Conservation (phyloP, 2,329 filamentous ascomycete species). For the Neocatenulostroma microsporum region DNA sequence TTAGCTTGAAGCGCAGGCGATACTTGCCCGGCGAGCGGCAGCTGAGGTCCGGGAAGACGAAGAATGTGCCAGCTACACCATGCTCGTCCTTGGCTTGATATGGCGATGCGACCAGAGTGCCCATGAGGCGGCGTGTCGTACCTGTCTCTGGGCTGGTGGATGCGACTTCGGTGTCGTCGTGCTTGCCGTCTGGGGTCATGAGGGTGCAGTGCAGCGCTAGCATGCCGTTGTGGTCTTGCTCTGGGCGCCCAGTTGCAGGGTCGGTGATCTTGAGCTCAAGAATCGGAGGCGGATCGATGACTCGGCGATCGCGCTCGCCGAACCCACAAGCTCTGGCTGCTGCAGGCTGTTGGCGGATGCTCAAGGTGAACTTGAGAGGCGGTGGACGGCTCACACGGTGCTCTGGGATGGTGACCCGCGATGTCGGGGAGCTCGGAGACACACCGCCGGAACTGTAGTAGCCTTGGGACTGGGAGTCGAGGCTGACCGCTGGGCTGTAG, state of each 20-base stretch:
- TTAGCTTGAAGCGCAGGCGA: conserved; percentile 63
- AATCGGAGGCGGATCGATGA: conserved; percentile 78
- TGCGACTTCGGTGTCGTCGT: conserved; percentile 56
- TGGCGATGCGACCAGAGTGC: conserved; percentile 66
- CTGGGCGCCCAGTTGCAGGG: conserved; percentile 44
- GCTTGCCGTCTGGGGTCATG: conserved; percentile 59
- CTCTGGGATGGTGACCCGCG: no score
- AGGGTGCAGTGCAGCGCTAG: conserved; percentile 62
- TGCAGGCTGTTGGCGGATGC: conserved; percentile 67
- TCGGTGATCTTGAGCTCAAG: conserved; percentile 63
- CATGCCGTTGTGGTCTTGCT: conserved; percentile 57
- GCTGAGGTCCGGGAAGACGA: conserved; percentile 75
- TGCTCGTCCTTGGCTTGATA: conserved; percentile 70
- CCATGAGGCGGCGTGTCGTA: conserved; percentile 70
- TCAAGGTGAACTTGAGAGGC: conserved; percentile 41
- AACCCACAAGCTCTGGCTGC: conserved; percentile 76
- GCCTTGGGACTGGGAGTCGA: no score
- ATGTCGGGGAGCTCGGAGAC: no score
- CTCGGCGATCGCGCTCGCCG: conserved; percentile 70
- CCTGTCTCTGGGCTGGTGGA: conserved; percentile 47
- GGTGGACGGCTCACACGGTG: no score
- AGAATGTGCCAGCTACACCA: conserved; percentile 69
- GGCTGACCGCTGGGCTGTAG: no score
- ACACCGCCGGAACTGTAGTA: no score
- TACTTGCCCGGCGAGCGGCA: conserved; percentile 71